phyloP scores from a whole-genome alignment of 1,284 basidiomycete genomes.

The Apiotrichum laibachii region DNA sequence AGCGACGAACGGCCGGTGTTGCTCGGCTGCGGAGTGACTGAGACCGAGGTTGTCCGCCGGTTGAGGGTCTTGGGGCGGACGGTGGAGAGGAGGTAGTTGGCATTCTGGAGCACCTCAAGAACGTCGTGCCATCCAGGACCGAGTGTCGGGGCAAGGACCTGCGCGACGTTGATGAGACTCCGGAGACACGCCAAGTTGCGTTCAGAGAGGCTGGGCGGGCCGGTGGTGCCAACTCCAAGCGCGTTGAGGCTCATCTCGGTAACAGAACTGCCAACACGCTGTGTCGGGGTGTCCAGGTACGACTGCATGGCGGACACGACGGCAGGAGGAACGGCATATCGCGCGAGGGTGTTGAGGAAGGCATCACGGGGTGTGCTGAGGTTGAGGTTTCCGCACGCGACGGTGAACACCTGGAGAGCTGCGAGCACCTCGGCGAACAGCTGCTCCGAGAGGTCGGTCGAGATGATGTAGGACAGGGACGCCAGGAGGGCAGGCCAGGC shows the following conservation, averaged over 20 bases:
- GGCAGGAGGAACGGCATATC: conserved; percentile 80
- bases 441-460: conserved; percentile 73
- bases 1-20: conserved; percentile 8
- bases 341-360: conserved; percentile 80
- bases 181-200: conserved; percentile 88
- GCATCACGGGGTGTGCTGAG: conserved; percentile 86
- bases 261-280: conserved; percentile 49
- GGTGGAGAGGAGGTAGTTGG: conserved; percentile 77
- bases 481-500: conserved; percentile 89
- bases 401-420: conserved; percentile 77
- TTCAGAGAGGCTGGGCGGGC: conserved; percentile 72
- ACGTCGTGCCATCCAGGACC: conserved; percentile 87
- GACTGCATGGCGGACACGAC: conserved; percentile 80
- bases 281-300: conserved; percentile 56
- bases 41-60: background rate
- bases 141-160: conserved; percentile 78
- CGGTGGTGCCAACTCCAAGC: conserved; percentile 37
- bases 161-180: conserved; percentile 71
- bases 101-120: conserved; percentile 85
- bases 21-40: background rate
- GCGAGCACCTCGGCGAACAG: conserved; percentile 69
- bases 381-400: conserved; percentile 82
- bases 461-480: conserved; percentile 80
- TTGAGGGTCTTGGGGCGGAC: background rate
- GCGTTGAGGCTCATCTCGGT: conserved; percentile 66